These are phyloP conservation scores for Pseudogymnoascus sp. DNA, from an alignment of 2,329 filamentous ascomycete species.

Conservation along the genomic window DNA sequence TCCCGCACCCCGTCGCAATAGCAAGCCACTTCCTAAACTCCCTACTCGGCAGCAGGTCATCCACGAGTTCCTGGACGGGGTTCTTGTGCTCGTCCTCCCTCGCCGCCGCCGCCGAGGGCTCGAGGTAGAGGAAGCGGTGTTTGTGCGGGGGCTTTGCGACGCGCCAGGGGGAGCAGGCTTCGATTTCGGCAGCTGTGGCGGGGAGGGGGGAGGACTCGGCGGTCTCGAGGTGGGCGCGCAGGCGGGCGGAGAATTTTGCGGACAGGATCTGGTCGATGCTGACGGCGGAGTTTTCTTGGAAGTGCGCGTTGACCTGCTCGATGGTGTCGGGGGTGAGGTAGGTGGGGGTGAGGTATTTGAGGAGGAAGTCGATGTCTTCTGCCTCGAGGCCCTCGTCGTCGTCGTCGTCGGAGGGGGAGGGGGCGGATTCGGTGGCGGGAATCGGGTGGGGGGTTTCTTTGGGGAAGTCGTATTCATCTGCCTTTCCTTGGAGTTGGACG, in stretches of 20 bases:
- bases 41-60: constrained; percentile 72
- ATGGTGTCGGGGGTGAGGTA: constrained; percentile 90
- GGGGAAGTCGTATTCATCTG: constrained; percentile 80
- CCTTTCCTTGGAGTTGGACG: constrained; percentile 85
- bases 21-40: constrained; percentile 88
- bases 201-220: constrained; percentile 46
- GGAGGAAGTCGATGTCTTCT: constrained; percentile 76
- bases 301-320: constrained; percentile 70
- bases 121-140: constrained; percentile 81
- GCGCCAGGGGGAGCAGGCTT: constrained; percentile 52
- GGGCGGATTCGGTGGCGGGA: constrained; percentile 13
- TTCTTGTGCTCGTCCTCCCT: constrained; percentile 30
- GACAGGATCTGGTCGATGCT: constrained; percentile 72
- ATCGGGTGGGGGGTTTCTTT: constrained; percentile 46
- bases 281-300: constrained; percentile 75
- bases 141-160: constrained; percentile 89
- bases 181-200: constrained; percentile 44
- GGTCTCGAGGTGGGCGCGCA: constrained; percentile 63
- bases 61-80: constrained; percentile 68
- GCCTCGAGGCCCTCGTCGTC: constrained; percentile 51
- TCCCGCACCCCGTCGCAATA: constrained; percentile 64
- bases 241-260: constrained; percentile 62
- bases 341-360: constrained; percentile 81
- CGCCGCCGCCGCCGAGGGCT: constrained; percentile 33
- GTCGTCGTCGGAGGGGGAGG: neutral